phyloP scores from a whole-genome alignment of 257 asterid species.

The Mitragyna speciosa region DNA sequence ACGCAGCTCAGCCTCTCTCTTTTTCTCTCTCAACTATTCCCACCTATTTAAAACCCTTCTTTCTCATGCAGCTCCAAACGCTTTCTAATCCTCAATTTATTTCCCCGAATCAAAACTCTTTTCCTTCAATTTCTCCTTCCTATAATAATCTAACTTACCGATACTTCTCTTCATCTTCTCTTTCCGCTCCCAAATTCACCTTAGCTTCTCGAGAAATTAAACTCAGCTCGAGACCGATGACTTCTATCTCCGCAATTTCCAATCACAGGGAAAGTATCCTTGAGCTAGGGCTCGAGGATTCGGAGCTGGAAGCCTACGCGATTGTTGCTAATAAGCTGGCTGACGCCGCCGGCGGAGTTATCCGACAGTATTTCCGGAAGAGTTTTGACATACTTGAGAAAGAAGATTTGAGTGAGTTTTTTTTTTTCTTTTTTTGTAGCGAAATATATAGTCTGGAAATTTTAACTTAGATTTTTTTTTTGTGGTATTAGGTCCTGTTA shows the following conservation, averaged over 20 bases:
- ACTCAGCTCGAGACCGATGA: slow-evolving; percentile 13
- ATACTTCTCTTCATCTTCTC: slow-evolving; percentile 1
- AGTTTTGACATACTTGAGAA: slow-evolving; percentile 70
- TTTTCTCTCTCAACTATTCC: background rate
- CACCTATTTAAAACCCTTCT: slow-evolving; percentile 13
- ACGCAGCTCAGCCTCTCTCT: background rate
- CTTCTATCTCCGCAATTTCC: slow-evolving; percentile 31
- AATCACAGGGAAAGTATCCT: slow-evolving; percentile 18
- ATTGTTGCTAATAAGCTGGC: slow-evolving; percentile 69
- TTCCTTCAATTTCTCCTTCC: slow-evolving; percentile 25
- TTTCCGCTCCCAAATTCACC: background rate
- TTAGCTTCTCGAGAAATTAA: slow-evolving; percentile 1
- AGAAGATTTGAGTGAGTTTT: slow-evolving; percentile 70
- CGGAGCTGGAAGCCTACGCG: slow-evolving; percentile 60
- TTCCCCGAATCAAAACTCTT: slow-evolving; percentile 35
- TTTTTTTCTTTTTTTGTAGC: background rate
- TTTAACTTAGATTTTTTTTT: background rate
- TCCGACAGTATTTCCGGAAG: slow-evolving; percentile 80
- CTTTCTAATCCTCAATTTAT: slow-evolving; percentile 40
- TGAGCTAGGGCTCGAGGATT: slow-evolving; percentile 36
- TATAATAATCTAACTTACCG: slow-evolving; percentile 15
- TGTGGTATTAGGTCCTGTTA: slow-evolving; percentile 72
- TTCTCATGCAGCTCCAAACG: slow-evolving; percentile 41
- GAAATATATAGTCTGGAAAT: background rate
- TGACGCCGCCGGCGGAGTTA: slow-evolving; percentile 87